Base-by-base conservation (phyloP, 2,329 filamentous ascomycete species). In the Magnaporthiopsis poae region DNA sequence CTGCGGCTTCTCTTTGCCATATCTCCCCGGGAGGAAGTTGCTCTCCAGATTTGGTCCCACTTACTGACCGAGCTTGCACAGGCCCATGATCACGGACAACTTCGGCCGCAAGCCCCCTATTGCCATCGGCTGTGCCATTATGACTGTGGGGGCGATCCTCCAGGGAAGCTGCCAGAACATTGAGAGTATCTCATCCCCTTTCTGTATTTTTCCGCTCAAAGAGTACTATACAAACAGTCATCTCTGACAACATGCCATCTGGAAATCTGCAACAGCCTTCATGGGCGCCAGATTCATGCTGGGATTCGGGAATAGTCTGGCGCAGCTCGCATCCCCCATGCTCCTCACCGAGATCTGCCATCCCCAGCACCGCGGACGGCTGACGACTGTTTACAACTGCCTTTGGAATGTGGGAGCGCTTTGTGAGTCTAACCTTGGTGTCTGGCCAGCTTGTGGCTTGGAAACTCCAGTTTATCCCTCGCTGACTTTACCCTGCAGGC, bases 71-170 rank as follows among this genome's bases (percentile, higher is more conserved):
- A 4, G 70, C 65, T 46, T 31, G 18, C 27, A 35, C 33, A 80
- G 78, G 11, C 82, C 85, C 3, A 73, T 82, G 60, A 68, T 88
- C 18, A 83, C 84, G 65, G 84, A 88, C 69, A 78, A 78, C 67
- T 77, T 83, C 62, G 86, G 86, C 25, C 77, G 84, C 66, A 80
- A 82, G 70, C 75, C 78, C 72, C 81, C 81, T 27, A 85, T 86
- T 66, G 75, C 83, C 56, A 76, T 84, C 56, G 84, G 84, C 21
- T 84, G 82, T 63, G 70, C 79, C 1, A 79, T 86, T 68, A 86
- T 86, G 81, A 76, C 83, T 59, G 74, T 81, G 60, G 86, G 86
- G 61, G 81, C 84, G 15, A 71, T 86, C 56, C 75, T 88, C 66
- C 85, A 88, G 73, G 83, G 83, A 36, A 78, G 82, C 25, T 78